Base-by-base conservation (phyloP, 495 filamentous ascomycete genomes). In the Neurospora sp. region DNA sequence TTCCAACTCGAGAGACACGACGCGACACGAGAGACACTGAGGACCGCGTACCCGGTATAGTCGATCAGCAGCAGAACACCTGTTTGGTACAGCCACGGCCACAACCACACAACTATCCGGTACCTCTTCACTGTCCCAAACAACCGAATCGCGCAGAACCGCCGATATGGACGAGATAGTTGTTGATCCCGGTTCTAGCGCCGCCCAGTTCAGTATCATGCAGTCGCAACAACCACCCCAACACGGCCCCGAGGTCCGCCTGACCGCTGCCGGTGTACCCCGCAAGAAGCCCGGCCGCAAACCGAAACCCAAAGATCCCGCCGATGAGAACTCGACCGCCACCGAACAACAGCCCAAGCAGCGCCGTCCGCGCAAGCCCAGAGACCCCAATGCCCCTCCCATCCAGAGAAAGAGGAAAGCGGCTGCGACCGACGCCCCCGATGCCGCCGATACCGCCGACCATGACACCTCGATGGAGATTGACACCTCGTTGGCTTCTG, bases 361-460 rank as follows among this genome's bases (percentile, higher is more conserved):
- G 59, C 85, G 86, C 69, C 85, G 85, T 70, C 80, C 84, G 12
- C 77, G 87, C 68, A 89, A 89, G 73, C 85, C 87, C 12, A 86
- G 83, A 74, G 88, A 90, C 65, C 85, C 87, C 20, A 86, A 86
- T 75, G 84, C 85, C 18, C 82, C 87, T 9, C 84, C 87, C 10
- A 77, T 81, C 22, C 84, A 82, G 75, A 82, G 87, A 61, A 88
- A 88, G 73, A 82, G 84, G 77, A 88, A 88, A 81, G 76, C 78
- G 5, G 77, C 83, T 12, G 70, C 80, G 16, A 74, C 77, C 39
- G 83, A 82, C 18, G 78, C 70, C 53, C 75, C 76, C 37, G 80
- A 80, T 73, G 27, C 73, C 14, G 72, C 72, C 46, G 75, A 73
- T n/a, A 78, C 79, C 42, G 80, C 83, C 71, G 18, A 80, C 22